Evolutionary conservation across 1,284 basidiomycete species (phyloP), one percentile per base, ranked within the genome.

Genomic region (Apiotrichum gracile): DNA sequence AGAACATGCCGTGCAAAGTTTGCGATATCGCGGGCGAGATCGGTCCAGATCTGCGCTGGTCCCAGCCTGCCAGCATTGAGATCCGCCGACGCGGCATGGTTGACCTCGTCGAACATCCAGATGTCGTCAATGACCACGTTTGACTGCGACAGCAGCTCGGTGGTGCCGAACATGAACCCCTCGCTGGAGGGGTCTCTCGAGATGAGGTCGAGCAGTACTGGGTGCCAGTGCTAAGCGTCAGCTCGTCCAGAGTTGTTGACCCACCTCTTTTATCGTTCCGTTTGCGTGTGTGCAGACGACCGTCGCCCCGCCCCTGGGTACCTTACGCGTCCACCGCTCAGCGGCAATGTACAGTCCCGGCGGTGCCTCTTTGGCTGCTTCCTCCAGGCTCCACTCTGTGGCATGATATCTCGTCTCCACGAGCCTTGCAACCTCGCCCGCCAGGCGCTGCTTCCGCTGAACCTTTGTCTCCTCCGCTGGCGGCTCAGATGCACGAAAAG

Each of bases 91-190:
- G 89, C 87, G 0, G 86, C 88, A 51, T 90, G 87, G 56, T 88
- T 83, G 4, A 83, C 78, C 37, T 84, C 80, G 60, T 92, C 90
- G 75, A 87, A 82, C 1, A 81, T 72, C 87, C 87, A 91, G 16
- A 91, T 78, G 65, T 92, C 88, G 61, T 86, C 83, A 13, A 91
- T 70, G 19, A 53, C 19, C 5, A 54, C 49, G 12, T 27, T n/a
- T 0, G 46, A 21, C 10, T 22, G 8, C 4, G 21, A 7, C 2
- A 22, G 21, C 2, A 51, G 47, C 7, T 33, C 22, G 7, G 26
- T 22, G 0, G 56, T 58, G 1, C 56, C 56, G 26, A 54, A 58
- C 17, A 38, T 17, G 17, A 9, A 26, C 1, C 47, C 40, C 19
- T 29, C 49, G 14, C 6, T 9, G 13, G 41, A 19, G 26, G 41